phyloP scores from a whole-genome alignment of 2,329 filamentous ascomycete species.

The Microdochium nivale region DNA sequence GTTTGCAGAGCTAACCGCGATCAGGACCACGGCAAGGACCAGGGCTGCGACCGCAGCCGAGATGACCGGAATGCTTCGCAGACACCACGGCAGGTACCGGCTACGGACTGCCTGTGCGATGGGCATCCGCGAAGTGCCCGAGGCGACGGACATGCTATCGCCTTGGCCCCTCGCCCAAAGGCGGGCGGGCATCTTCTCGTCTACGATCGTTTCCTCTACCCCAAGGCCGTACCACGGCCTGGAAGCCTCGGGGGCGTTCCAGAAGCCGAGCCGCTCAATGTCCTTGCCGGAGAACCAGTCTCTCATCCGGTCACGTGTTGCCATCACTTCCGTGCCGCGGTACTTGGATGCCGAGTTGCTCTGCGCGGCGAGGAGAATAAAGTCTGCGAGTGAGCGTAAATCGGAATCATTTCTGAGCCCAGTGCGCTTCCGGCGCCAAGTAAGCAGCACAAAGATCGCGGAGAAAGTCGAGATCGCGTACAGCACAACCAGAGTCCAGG shows the following conservation, averaged over 20 bases:
- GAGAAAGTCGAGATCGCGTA: constrained; percentile 61
- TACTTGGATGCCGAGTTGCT: constrained; percentile 74
- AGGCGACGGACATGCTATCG: constrained; percentile 9
- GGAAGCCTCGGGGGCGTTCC: constrained; percentile 48
- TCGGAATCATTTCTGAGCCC: constrained; percentile 69
- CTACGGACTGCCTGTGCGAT: constrained; percentile 36
- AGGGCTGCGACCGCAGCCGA: constrained; percentile 54
- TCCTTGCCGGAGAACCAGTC: constrained; percentile 43
- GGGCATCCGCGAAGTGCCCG: constrained; percentile 32
- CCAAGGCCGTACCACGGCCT: constrained; percentile 59
- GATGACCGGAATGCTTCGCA: constrained; percentile 58
- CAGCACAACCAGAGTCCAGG: constrained; percentile 68
- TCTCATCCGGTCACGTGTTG: constrained; percentile 40
- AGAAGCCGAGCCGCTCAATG: constrained; percentile 75
- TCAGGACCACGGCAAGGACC: constrained; percentile 67
- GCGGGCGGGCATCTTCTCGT: constrained; percentile 13
- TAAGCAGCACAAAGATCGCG: constrained; percentile 48
- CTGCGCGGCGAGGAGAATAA: constrained; percentile 68
- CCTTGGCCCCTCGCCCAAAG: constrained; percentile 19
- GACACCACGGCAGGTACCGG: constrained; percentile 68
- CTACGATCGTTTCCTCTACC: constrained; percentile 13
- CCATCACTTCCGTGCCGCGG: constrained; percentile 55
- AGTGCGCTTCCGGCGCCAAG: constrained; percentile 57
- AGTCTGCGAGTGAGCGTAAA: constrained; percentile 69
- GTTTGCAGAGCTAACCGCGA: constrained; percentile 72